These are phyloP conservation scores for Clarireedia sp. DNA, from an alignment of 2,329 filamentous ascomycete species.

Conservation along the genomic window DNA sequence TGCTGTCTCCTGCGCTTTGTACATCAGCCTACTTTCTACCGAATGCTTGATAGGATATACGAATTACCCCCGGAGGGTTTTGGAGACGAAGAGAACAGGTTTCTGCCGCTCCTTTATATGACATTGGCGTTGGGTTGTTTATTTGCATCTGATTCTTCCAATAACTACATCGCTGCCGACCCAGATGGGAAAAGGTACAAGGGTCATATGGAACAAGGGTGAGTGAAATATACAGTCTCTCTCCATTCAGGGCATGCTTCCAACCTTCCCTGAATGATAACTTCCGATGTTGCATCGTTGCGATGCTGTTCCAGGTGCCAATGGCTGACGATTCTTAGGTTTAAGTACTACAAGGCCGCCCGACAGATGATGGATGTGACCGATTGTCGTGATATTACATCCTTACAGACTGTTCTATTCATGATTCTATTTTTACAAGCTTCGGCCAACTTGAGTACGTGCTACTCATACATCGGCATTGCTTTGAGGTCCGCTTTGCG, in stretches of 20 bases:
- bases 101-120: slow-evolving; percentile 63
- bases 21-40: slow-evolving; percentile 74
- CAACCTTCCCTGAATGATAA: too few species aligned
- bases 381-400: slow-evolving; percentile 65
- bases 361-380: slow-evolving; percentile 58
- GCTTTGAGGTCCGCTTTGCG: slow-evolving; percentile 68
- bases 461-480: slow-evolving; percentile 74
- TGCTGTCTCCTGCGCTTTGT: slow-evolving; percentile 60
- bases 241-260: too few species aligned
- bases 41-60: slow-evolving; percentile 70
- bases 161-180: slow-evolving; percentile 33
- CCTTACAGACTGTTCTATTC: slow-evolving; percentile 68
- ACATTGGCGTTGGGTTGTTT: slow-evolving; percentile 66
- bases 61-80: slow-evolving; percentile 55
- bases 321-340: slow-evolving; percentile 36
- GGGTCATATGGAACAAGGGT: slow-evolving; percentile 49
- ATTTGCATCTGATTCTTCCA: slow-evolving; percentile 53
- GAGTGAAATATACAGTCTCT: slow-evolving; percentile 18
- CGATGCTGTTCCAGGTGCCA: not conserved
- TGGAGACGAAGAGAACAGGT: slow-evolving; percentile 56
- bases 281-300: too few species aligned
- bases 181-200: slow-evolving; percentile 42
- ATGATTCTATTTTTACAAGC: slow-evolving; percentile 77
- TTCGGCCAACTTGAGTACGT: slow-evolving; percentile 69
- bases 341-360: slow-evolving; percentile 66